Conservation (phyloP, 164 flowering plant species). For the Umbilicus rupestris region DNA sequence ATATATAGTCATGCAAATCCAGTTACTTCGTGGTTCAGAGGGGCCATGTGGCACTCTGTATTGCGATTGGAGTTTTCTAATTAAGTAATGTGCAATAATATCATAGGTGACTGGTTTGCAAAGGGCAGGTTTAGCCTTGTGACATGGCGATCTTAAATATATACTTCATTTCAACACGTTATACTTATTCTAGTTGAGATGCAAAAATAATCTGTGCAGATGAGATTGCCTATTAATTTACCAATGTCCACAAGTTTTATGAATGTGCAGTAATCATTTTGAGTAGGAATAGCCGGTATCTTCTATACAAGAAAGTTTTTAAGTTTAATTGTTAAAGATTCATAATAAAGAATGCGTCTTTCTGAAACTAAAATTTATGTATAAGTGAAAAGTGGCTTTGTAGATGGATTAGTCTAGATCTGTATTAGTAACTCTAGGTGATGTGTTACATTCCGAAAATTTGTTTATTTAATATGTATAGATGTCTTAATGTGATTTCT, state of each 20-base stretch:
- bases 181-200: background rate
- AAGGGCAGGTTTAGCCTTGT: background rate
- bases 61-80: background rate
- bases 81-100: background rate
- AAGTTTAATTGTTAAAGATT: background rate
- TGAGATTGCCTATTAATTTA: background rate
- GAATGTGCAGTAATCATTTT: background rate
- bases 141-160: background rate
- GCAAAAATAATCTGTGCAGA: background rate
- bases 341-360: background rate
- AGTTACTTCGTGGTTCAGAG: too few relatives aligned
- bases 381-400: background rate
- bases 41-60: too few relatives aligned
- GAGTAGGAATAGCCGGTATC: background rate
- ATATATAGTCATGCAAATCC: background rate
- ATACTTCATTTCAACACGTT: background rate
- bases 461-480: background rate
- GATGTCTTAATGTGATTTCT: background rate
- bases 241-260: too few relatives aligned
- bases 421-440: background rate
- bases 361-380: background rate
- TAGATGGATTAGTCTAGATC: background rate
- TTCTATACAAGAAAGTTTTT: background rate
- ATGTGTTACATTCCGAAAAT: background rate
- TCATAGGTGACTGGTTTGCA: background rate